phyloP scores from a whole-genome alignment of 75 land plant species.

The Pinus tabuliformis region DNA sequence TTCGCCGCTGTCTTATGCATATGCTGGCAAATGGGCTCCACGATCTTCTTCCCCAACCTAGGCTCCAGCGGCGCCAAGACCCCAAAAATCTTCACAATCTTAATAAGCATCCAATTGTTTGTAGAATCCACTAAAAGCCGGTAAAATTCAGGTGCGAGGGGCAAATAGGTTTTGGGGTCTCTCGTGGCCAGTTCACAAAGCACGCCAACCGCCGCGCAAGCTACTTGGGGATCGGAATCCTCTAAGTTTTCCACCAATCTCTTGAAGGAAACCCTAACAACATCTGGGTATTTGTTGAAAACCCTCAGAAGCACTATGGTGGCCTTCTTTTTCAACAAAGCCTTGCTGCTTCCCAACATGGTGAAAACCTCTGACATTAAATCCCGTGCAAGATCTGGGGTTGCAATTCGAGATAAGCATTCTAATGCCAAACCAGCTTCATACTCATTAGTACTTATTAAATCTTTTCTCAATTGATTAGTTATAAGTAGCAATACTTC shows the following conservation, averaged over 20 bases:
- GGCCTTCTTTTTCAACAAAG: conserved; percentile 54
- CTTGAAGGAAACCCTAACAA: conserved; percentile 71
- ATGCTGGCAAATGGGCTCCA: conserved; percentile 78
- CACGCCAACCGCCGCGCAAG: conserved; percentile 74
- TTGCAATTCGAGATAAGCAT: conserved; percentile 49
- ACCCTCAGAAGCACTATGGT: conserved; percentile 50
- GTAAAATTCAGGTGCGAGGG: conserved; percentile 89
- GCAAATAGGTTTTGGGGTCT: conserved; percentile 78
- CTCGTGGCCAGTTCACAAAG: conserved; percentile 71
- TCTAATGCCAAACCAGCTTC: conserved; percentile 65
- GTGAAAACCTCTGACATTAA: conserved; percentile 65
- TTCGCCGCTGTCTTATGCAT: conserved; percentile 73
- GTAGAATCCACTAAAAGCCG: conserved; percentile 60
- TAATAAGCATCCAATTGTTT: conserved; percentile 92
- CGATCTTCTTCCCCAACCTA: conserved; percentile 71
- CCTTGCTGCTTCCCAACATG: conserved; percentile 41
- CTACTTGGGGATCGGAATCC: conserved; percentile 43
- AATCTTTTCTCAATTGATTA: conserved; percentile 87
- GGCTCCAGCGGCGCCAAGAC: conserved; percentile 73
- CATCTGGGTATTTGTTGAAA: conserved; percentile 67
- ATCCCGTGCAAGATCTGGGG: conserved; percentile 69
- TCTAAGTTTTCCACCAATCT: conserved; percentile 82
- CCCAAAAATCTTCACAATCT: conserved; percentile 90
- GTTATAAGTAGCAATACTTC: conserved; percentile 75
- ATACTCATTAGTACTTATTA: conserved; percentile 37